phyloP scores from a whole-genome alignment of 306 rosid genomes.

The Cucumis sativus region Cucumber_9930_V3 NC_026660.2:28691001-28691500 shows the following conservation, averaged over 20 bases:
- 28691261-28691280: not conserved
- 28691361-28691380: not conserved
- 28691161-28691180: not conserved
- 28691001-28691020: not conserved
- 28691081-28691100: not conserved
- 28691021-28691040: not conserved
- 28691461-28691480: too few relatives aligned
- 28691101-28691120: not conserved
- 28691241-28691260: too few relatives aligned
- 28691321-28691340: not conserved
- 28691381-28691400: not conserved
- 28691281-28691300: not conserved
- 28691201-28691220: too few relatives aligned
- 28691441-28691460: too few relatives aligned
- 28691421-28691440: too few relatives aligned
- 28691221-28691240: too few relatives aligned
- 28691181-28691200: not conserved
- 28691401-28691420: not conserved
- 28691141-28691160: not conserved
- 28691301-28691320: constrained; percentile 1
- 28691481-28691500: too few relatives aligned
- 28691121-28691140: not conserved
- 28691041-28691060: not conserved
- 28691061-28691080: not conserved
- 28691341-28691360: not conserved